A percentile compares a stretch with the other conserved stretches of the same genome.
These are phyloP conservation scores for Peniophora sp. DNA, from an alignment of 1,284 basidiomycete genomes.

Conservation along the genomic window DNA sequence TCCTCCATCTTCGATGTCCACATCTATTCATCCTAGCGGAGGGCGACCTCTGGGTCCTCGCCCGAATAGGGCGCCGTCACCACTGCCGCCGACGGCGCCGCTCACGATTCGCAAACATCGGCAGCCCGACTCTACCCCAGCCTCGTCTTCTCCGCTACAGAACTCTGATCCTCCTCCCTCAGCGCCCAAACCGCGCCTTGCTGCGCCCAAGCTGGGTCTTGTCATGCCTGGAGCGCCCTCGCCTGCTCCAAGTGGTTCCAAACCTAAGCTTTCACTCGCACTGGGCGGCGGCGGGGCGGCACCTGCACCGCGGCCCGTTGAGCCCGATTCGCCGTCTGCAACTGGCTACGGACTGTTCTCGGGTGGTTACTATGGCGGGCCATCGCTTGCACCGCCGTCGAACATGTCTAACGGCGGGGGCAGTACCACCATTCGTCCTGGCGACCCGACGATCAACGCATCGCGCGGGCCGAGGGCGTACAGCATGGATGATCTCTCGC, in stretches of 20 bases:
- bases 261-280: constrained; percentile 22
- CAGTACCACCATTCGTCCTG: constrained; percentile 43
- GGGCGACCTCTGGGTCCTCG: constrained; percentile 55
- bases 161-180: constrained; percentile 15
- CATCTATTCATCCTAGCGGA: constrained; percentile 21
- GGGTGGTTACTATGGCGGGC: constrained; percentile 25
- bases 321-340: constrained; percentile 5
- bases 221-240: constrained; percentile 10
- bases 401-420: constrained; percentile 31
- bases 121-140: constrained; percentile 13
- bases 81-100: constrained; percentile 27
- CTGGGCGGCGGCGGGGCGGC: neutral
- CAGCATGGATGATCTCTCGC: constrained; percentile 24
- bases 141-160: constrained; percentile 21
- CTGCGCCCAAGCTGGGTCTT: constrained; percentile 22
- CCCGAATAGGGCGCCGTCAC: constrained; percentile 38
- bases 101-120: constrained; percentile 32
- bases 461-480: constrained; percentile 11
- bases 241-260: constrained; percentile 13
- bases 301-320: neutral
- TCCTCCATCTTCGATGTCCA: neutral
- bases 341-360: constrained; percentile 14
- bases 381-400: constrained; percentile 22
- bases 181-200: constrained; percentile 7
- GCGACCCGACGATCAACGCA: constrained; percentile 12